A percentile compares a stretch with the other conserved stretches of the same genome.
phyloP scores from a whole-genome alignment of 2,329 filamentous ascomycete genomes.

The Cordyceps cicadae region DNA sequence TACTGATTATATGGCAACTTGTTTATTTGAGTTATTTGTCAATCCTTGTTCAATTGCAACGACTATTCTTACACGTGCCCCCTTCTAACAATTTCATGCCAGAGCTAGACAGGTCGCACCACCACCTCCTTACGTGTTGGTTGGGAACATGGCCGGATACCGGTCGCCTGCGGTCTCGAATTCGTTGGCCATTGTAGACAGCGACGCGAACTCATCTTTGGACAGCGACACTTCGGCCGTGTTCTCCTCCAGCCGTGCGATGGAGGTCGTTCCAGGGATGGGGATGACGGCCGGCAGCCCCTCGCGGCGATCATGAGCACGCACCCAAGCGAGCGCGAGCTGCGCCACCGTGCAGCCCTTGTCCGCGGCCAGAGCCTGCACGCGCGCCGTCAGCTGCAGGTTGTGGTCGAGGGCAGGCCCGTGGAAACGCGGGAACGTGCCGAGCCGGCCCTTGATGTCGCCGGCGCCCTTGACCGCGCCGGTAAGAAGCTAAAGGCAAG shows the following conservation, averaged over 20 bases:
- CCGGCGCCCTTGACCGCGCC: conserved; percentile 20
- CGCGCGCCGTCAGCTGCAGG: conserved; percentile 48
- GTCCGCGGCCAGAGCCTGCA: conserved; percentile 49
- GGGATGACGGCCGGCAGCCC: conserved; percentile 54
- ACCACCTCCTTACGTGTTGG: conserved; percentile 27
- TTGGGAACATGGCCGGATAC: conserved; percentile 33
- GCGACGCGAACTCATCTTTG: conserved; percentile 35
- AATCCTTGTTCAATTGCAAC: neutral
- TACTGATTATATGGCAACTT: conserved; percentile 8
- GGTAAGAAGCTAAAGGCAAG: conserved; percentile 20
- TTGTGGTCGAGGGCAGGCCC: conserved; percentile 56
- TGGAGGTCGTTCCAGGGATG: conserved; percentile 55
- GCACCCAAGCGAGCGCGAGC: conserved; percentile 59
- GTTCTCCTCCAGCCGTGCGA: conserved; percentile 55
- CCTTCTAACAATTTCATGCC: neutral
- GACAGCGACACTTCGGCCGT: conserved; percentile 38
- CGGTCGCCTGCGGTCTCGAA: conserved; percentile 41
- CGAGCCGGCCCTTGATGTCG: conserved; percentile 19
- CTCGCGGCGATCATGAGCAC: conserved; percentile 38
- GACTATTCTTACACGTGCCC: neutral
- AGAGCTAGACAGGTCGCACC: neutral
- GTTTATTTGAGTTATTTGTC: neutral
- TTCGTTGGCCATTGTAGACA: conserved; percentile 39
- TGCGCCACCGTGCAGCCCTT: conserved; percentile 56
- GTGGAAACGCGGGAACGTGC: conserved; percentile 50